Conservation (phyloP, 23 red algal species). For the Rhodosorus marinus region DNA sequence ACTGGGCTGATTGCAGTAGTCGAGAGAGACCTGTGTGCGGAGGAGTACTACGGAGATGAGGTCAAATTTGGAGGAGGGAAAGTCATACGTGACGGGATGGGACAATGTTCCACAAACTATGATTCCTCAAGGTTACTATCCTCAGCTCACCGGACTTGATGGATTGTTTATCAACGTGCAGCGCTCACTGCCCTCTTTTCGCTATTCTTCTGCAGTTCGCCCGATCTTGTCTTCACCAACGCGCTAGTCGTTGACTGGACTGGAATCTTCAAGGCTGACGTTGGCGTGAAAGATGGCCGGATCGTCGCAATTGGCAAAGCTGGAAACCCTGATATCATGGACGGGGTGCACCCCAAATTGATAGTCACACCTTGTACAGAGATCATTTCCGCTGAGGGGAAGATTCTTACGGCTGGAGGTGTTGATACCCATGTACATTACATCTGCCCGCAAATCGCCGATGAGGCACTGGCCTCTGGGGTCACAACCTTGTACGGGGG, state of each 20-base stretch:
- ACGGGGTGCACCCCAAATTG: not conserved
- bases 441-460: conserved; percentile 1
- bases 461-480: not conserved
- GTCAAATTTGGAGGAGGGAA: conserved; percentile 3
- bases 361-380: conserved; percentile 1
- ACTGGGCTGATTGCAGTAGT: not conserved
- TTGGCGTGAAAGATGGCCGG: conserved; percentile 1
- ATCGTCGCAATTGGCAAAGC: conserved; percentile 3
- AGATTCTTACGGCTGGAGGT: conserved; percentile 2
- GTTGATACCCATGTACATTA: conserved; percentile 4
- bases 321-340: conserved; percentile 1
- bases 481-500: conserved; percentile 1
- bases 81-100: not conserved
- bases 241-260: conserved; percentile 1
- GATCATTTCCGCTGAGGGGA: conserved; percentile 1
- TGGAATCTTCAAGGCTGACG: conserved; percentile 4
- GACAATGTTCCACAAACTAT: not conserved
- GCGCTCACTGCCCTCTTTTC: not conserved
- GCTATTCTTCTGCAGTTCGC: no score
- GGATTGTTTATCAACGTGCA: no score
- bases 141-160: no score
- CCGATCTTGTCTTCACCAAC: conserved; percentile 3
- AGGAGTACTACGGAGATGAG: conserved; percentile 2
- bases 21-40: conserved; percentile 4
- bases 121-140: not conserved